Percentiles rank a stretch among this genome's conserved stretches.
Conservation (phyloP, 805 yeast species). For the Myxozyma melibiosi region DNA sequence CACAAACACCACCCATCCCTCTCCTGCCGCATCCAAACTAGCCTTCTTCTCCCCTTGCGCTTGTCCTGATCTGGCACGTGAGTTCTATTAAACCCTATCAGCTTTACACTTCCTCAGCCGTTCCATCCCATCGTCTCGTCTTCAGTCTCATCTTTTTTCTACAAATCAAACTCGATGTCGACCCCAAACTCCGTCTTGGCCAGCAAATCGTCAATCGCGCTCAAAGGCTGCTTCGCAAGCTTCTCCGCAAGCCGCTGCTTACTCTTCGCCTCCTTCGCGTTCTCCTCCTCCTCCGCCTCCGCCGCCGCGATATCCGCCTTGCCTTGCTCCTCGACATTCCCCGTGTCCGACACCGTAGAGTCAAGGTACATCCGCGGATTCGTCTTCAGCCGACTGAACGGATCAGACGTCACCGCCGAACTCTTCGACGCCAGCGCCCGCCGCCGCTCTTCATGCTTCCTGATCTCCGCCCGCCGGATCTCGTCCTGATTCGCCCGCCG, state of each 20-base stretch:
- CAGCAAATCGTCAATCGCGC: constrained; percentile 44
- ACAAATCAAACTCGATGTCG: constrained; percentile 40
- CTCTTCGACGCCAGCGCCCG: constrained; percentile 34
- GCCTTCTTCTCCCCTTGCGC: too few relatives aligned
- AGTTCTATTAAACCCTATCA: too few relatives aligned
- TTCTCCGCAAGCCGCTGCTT: constrained; percentile 44
- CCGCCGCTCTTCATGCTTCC: constrained; percentile 56
- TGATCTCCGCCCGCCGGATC: constrained; percentile 76
- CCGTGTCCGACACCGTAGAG: constrained; percentile 53
- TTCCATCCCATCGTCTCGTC: too few relatives aligned
- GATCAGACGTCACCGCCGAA: constrained; percentile 54
- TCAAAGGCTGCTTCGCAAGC: constrained; percentile 25
- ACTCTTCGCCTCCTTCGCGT: constrained; percentile 48
- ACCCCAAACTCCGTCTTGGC: constrained; percentile 44
- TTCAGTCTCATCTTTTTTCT: too few relatives aligned
- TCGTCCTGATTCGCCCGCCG: constrained; percentile 75
- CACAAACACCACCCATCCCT: too few relatives aligned
- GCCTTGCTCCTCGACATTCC: constrained; percentile 49
- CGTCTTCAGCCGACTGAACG: constrained; percentile 87
- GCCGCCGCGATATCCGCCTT: constrained; percentile 10
- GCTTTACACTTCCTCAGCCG: too few relatives aligned
- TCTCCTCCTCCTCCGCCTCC: constrained; percentile 6
- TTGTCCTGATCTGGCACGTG: too few relatives aligned
- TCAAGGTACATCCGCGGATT: constrained; percentile 78
- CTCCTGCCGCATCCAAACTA: too few relatives aligned